Base-by-base conservation (phyloP, 164 flowering plant genomes). In the Nelumbo lutea region DNA sequence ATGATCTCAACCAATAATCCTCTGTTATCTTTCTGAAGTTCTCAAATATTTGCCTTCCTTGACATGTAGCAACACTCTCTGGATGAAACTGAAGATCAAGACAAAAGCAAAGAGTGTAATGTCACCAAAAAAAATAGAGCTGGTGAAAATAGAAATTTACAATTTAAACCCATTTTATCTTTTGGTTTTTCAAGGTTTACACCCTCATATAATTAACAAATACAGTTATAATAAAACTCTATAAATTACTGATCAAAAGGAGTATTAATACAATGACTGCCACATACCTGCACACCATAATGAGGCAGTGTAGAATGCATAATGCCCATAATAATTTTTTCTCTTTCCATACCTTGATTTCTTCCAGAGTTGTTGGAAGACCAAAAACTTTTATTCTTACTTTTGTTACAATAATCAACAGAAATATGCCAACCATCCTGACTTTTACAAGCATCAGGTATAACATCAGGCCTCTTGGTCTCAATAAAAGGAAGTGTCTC, bases 241-340 rank as follows among this genome's bases (percentile, higher is more conserved):
- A 27, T 27, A 27, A 27, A 27, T 27, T 27, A 27, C 0, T 27
- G 27, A 27, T 27, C 27, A 27, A 27, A 27, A 27, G 27, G 27
- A 27, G 42, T 48, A 52, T 9, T 44, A 79, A 67, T 2, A 74
- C 5, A 75, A 70, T 69, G 61, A 65, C 1, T 39, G 64, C 58
- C 50, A 58, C 66, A 60, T 72, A 92, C 98, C 96, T 91, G 97
- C 69, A 95, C 79, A 73, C 98, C 98, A 76, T 86, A 95, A 72
- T 95, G 99, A 80, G 99, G 98, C 65, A 93, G 73, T n/a, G 76
- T 81, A 62, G 88, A 77, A 67, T 95, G 99, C 96, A 73, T 92
- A 67, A 95, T 79, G 27, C 93, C 98, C 99, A 95, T 92, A 60
- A 95, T 78, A 76, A 90, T 77, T 68, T 77, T 79, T 66, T 61